These are phyloP conservation scores for Arabis hirsuta DNA, from an alignment of 345 rosid genomes.

Conservation along the genomic window DNA sequence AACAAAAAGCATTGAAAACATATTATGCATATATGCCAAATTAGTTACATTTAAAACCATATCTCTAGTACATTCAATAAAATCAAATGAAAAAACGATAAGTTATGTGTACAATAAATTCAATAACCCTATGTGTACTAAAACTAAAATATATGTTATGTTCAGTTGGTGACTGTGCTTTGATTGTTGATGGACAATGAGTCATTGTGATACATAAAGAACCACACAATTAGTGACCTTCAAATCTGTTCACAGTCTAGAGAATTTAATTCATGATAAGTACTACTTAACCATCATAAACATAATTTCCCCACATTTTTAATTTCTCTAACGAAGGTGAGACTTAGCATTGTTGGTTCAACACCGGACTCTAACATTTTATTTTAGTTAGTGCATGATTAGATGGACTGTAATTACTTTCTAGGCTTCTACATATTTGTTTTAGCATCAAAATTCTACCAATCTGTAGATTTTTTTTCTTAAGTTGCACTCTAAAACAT, in stretches of 20 bases:
- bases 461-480: no score
- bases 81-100: background rate
- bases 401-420: no score
- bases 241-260: conserved; percentile 21
- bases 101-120: background rate
- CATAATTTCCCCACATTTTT: conserved; percentile 31
- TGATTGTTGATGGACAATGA: conserved; percentile 11
- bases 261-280: conserved; percentile 34
- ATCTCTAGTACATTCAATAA: background rate
- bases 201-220: conserved; percentile 19
- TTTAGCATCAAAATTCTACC: no score
- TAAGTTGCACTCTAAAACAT: no score
- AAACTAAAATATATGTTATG: conserved; percentile 16
- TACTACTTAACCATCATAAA: conserved; percentile 39
- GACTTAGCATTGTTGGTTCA: conserved; percentile 16
- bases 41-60: background rate
- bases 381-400: no score
- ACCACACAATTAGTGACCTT: conserved; percentile 34
- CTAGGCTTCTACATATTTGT: no score
- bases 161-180: conserved; percentile 23
- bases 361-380: background rate
- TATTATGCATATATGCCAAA: conserved; percentile 1
- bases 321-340: background rate
- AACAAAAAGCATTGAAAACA: background rate
- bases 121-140: no score